Percentiles rank a stretch among this genome's conserved stretches.
These are phyloP conservation scores for Penicillium hordei DNA, from an alignment of 2,329 filamentous ascomycete genomes.

Conservation along the genomic window DNA sequence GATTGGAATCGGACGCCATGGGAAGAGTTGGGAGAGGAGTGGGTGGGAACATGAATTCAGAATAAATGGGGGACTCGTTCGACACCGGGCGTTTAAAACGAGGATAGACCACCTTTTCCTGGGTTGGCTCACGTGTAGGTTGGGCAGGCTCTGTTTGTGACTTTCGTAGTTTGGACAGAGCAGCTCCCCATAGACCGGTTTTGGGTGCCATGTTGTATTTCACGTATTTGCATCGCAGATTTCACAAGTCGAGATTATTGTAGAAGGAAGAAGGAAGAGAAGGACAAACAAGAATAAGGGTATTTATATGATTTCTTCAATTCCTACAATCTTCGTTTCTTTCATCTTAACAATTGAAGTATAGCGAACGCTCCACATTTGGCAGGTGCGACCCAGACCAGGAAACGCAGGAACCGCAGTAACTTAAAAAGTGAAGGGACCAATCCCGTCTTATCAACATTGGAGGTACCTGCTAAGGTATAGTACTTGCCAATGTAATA, in stretches of 20 bases:
- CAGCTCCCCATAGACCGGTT: not conserved
- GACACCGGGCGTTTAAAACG: not conserved
- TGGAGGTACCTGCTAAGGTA: too few species aligned
- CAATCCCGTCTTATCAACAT: too few species aligned
- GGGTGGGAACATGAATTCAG: not conserved
- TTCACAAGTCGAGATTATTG: not conserved
- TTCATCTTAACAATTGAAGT: not conserved
- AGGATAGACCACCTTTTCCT: not conserved
- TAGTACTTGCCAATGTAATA: too few species aligned
- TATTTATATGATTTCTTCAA: not conserved
- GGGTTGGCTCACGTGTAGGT: not conserved
- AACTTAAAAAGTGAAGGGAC: too few species aligned
- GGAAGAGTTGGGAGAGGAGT: constrained; percentile 14
- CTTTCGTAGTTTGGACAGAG: not conserved
- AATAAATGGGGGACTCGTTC: not conserved
- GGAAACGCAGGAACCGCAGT: too few species aligned
- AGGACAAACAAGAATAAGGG: not conserved
- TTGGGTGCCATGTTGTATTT: not conserved
- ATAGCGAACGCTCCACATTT: not conserved
- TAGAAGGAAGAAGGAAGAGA: not conserved
- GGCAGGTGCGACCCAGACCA: not conserved
- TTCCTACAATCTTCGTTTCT: not conserved
- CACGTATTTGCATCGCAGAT: not conserved
- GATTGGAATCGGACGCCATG: constrained; percentile 10
- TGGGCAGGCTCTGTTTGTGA: not conserved